A percentile compares a stretch with the other conserved stretches of the same genome.
Evolutionary conservation across 352 stramenopile species (phyloP).

Genomic region (Globisporangium viniferum): DNA sequence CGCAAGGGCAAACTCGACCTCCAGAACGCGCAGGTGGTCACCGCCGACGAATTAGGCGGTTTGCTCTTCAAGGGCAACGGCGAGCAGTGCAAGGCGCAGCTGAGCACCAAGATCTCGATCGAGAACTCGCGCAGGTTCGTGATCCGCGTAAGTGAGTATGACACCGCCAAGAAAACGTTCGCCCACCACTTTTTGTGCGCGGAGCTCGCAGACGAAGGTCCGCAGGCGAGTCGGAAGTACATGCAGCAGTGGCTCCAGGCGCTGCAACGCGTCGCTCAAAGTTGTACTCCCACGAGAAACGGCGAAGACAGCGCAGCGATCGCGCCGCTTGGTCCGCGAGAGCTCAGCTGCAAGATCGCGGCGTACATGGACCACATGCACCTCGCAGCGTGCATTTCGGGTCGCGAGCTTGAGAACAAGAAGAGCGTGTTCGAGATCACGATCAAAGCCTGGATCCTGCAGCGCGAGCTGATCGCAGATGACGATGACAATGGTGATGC

Average conservation of each 20-base stretch:
- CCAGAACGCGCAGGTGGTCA: constrained; percentile 33
- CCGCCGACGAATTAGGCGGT: constrained; percentile 53
- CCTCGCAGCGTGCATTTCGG: constrained; percentile 37
- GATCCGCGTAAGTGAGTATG: constrained; percentile 44
- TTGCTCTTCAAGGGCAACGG: constrained; percentile 23
- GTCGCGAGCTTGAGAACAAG: constrained; percentile 21
- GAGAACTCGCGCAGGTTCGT: constrained; percentile 69
- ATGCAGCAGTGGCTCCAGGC: constrained; percentile 49
- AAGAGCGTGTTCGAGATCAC: constrained; percentile 48
- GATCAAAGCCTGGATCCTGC: constrained; percentile 59
- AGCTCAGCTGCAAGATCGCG: constrained; percentile 40
- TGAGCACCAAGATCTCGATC: constrained; percentile 28
- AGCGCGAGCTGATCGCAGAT: constrained; percentile 40
- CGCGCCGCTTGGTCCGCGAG: constrained; percentile 24
- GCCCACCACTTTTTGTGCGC: constrained; percentile 61
- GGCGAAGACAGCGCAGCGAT: not conserved
- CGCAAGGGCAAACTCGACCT: constrained; percentile 49
- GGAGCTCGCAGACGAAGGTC: constrained; percentile 22
- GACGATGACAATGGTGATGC: constrained; percentile 11
- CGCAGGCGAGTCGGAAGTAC: constrained; percentile 38
- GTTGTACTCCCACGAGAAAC: constrained; percentile 1
- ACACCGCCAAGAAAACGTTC: constrained; percentile 23
- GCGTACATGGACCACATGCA: constrained; percentile 52
- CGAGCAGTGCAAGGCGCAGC: constrained; percentile 2
- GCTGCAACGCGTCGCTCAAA: constrained; percentile 20